Conservation (phyloP, 2,329 filamentous ascomycete genomes). For the Geosmithia putterillii region DNA sequence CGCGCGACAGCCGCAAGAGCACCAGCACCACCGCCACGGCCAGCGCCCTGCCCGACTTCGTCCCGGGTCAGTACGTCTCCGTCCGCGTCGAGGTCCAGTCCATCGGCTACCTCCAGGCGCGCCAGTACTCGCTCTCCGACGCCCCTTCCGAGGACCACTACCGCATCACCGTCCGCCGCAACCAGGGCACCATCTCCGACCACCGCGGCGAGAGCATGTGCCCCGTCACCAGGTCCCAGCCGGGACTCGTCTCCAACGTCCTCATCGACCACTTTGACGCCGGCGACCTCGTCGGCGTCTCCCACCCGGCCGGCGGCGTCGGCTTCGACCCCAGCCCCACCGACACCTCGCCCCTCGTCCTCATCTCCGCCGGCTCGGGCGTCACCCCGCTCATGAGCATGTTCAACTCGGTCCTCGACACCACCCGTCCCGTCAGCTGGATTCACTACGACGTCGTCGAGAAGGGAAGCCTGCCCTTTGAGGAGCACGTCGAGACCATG, state of each 20-base stretch:
- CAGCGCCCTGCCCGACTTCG: slow-evolving; percentile 45
- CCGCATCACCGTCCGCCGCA: slow-evolving; percentile 60
- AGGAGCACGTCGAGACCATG: slow-evolving; percentile 34
- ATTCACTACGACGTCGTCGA: slow-evolving; percentile 39
- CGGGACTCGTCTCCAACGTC: slow-evolving; percentile 58
- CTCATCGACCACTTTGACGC: slow-evolving; percentile 49
- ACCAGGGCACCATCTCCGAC: slow-evolving; percentile 53
- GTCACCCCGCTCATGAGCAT: slow-evolving; percentile 49
- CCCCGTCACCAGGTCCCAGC: slow-evolving; percentile 15
- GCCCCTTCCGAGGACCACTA: slow-evolving; percentile 49
- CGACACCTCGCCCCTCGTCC: slow-evolving; percentile 36
- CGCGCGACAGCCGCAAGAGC: too few species aligned
- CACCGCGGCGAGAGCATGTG: slow-evolving; percentile 49
- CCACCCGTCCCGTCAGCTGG: slow-evolving; percentile 40
- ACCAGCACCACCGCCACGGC: too few species aligned
- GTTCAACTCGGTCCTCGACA: slow-evolving; percentile 37
- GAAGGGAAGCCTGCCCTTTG: slow-evolving; percentile 40
- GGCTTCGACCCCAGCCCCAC: slow-evolving; percentile 8
- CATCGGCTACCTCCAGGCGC: slow-evolving; percentile 47
- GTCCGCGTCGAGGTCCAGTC: slow-evolving; percentile 44
- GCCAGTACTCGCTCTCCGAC: slow-evolving; percentile 65
- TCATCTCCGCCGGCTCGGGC: slow-evolving; percentile 50
- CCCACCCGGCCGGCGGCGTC: slow-evolving; percentile 44
- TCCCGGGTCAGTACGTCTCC: slow-evolving; percentile 63
- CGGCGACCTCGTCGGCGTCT: slow-evolving; percentile 52